These are phyloP conservation scores for Exophiala calicioides DNA, from an alignment of 2,329 filamentous ascomycete species.

Conservation along the genomic window DNA sequence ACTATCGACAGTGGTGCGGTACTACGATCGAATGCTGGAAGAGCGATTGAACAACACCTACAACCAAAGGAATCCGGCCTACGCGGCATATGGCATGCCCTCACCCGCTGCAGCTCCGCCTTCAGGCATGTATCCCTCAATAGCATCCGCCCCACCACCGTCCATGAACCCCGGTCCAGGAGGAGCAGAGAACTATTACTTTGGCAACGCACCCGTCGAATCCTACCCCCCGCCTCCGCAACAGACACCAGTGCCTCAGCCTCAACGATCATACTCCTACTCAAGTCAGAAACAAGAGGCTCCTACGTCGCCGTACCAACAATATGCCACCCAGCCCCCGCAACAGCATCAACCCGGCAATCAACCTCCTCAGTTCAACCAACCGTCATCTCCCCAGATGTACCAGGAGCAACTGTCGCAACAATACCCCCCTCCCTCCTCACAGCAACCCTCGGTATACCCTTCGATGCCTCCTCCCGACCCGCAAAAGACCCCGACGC, in stretches of 20 bases:
- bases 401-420: constrained; percentile 23
- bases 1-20: constrained; percentile 90
- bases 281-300: constrained; percentile 26
- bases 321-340: constrained; percentile 19
- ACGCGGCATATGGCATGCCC: constrained; percentile 41
- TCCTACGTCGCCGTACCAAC: constrained; percentile 20
- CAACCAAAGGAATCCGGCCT: constrained; percentile 72
- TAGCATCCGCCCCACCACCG: constrained; percentile 56
- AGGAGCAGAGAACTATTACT: constrained; percentile 80
- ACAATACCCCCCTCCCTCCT: constrained; percentile 20
- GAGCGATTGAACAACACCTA: constrained; percentile 83
- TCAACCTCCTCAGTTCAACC: constrained; percentile 17
- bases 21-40: constrained; percentile 97
- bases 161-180: constrained; percentile 43
- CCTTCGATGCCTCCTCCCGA: constrained; percentile 25
- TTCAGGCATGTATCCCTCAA: constrained; percentile 69
- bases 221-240: constrained; percentile 54
- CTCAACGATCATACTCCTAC: constrained; percentile 29
- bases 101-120: constrained; percentile 54
- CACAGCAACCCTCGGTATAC: constrained; percentile 25
- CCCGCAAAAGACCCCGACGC: constrained; percentile 20
- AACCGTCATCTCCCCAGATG: constrained; percentile 26
- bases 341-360: constrained; percentile 14
- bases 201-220: constrained; percentile 58
- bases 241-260: constrained; percentile 50